Evolutionary conservation across 257 asterid species (phyloP), one percentile per base, ranked within the genome.

Genomic region (Jacaranda copaia): DNA sequence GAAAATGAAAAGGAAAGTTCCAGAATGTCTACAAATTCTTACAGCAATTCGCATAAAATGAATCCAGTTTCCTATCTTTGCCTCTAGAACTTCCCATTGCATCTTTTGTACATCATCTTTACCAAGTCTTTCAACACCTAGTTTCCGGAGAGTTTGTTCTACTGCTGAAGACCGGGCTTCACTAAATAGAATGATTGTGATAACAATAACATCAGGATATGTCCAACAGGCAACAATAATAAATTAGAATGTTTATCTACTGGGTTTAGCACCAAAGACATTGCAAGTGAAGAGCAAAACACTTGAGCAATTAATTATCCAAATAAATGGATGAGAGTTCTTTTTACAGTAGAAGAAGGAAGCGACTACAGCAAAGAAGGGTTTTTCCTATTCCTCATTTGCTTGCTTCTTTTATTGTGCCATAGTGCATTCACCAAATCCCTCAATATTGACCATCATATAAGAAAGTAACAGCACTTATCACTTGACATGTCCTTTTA

Each of bases 91-190:
- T 87, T 95, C 99, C 99, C 98, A 95, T 51, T 88, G 98, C 99
- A 95, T 95, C 91, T 85, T 93, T 74, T 93, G 98, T 48, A 95
- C 98, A 79, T 95, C 99, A 61, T 95, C 99, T 89, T 95, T 95
- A 72, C 90, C 84, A 66, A 95, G 89, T 84, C 91, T 90, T 83
- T 93, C 97, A 16, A 93, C 97, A 43, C 99, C 99, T 65, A 95
- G 88, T 81, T 93, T 95, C 82, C 82, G 89, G 18, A 95, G 87
- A 81, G 97, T 95, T 77, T 89, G 98, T 57, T 95, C 99, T 77
- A 91, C 79, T 40, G 89, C 96, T 65, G 87, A 25, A 70, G 92
- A 74, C 40, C 99, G 93, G 63, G 87, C 82, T 83, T 93, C 99
- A 81, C 99, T 95, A 77, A 68, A 79, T 77, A 71, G 53, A 78